Conservation (phyloP, 1,139 yeast species). For the Hyphopichia burtonii region DNA sequence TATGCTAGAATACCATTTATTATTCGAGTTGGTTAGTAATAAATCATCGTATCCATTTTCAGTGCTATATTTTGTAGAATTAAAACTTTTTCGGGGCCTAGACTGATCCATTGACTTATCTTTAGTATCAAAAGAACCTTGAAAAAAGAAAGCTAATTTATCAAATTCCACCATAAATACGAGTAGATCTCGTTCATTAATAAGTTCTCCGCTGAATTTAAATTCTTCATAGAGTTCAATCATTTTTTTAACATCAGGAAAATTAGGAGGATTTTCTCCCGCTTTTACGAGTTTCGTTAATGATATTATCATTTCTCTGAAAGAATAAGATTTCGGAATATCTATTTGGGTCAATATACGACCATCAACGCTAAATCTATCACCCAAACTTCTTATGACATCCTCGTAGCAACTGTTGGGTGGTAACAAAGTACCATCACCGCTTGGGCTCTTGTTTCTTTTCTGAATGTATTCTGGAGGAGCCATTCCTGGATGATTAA, state of each 20-base stretch:
- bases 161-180: slow-evolving; percentile 50
- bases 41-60: slow-evolving; percentile 2
- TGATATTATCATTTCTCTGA: slow-evolving; percentile 44
- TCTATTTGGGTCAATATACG: slow-evolving; percentile 35
- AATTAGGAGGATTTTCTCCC: slow-evolving; percentile 3
- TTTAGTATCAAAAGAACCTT: slow-evolving; percentile 1
- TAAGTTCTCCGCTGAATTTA: slow-evolving; percentile 64
- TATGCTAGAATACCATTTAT: neutral
- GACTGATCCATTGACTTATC: neutral
- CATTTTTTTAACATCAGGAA: slow-evolving; percentile 29
- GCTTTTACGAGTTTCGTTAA: slow-evolving; percentile 13
- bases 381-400: slow-evolving; percentile 55
- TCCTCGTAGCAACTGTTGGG: slow-evolving; percentile 65
- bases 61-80: slow-evolving; percentile 1
- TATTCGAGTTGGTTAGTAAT: neutral
- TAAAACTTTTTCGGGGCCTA: neutral
- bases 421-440: slow-evolving; percentile 45
- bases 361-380: slow-evolving; percentile 46
- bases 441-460: slow-evolving; percentile 25
- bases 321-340: slow-evolving; percentile 42
- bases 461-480: slow-evolving; percentile 42
- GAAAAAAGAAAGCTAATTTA: slow-evolving; percentile 15
- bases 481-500: slow-evolving; percentile 66
- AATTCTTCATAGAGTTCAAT: slow-evolving; percentile 65
- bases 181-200: slow-evolving; percentile 59